Evolutionary conservation across 108 stramenopile species (phyloP), one percentile per base, ranked within the genome.

Genomic region (Cyclotella cryptica): DNA sequence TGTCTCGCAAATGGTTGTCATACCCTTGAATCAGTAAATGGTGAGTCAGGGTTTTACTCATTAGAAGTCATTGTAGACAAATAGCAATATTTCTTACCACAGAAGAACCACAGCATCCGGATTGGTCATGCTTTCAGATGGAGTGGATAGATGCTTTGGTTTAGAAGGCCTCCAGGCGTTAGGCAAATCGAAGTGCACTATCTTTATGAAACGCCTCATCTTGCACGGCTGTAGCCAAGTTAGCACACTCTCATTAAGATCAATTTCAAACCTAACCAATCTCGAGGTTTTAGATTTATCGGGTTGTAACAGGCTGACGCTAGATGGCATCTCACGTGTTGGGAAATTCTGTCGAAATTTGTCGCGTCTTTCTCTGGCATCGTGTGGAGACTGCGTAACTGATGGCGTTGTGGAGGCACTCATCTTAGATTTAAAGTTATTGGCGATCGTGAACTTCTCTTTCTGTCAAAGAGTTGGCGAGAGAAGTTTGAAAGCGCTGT

Each of bases 381-480:
- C 71, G n/a, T 88, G 87, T 59, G 87, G 87, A 21, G 82, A 88
- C 18, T 88, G 87, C 66, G 69, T 87, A n/a, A 51, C 28, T 27
- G 71, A 88, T 55, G 57, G 49, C 29, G 63, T 85, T 18, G 68
- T 88, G 15, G 75, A 66, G 51, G 59, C 60, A 30, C 13, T 78
- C 10, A 53, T 79, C 24, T 10, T 54, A 10, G 24, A 59, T 24
- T 58, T 71, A 41, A 45, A 61, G 26, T 27, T 64, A 18, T 66
- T 88, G 19, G 62, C 35, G 6, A 41, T 47, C 12, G 59, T 62
- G 46, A 75, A 80, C 70, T n/a, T 85, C 17, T 72, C 79, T 19
- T 82, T 79, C 42, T 88, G 87, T 69, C 71, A 49, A 42, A 85
- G 79, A 44, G 29, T 85, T 27, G 75, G 82, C 18, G 68, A 71